Percentiles rank a stretch among this genome's conserved stretches.
These are phyloP conservation scores for Groenewaldozyma sp. DNA, from an alignment of 1,139 yeast genomes.

Conservation along the genomic window DNA sequence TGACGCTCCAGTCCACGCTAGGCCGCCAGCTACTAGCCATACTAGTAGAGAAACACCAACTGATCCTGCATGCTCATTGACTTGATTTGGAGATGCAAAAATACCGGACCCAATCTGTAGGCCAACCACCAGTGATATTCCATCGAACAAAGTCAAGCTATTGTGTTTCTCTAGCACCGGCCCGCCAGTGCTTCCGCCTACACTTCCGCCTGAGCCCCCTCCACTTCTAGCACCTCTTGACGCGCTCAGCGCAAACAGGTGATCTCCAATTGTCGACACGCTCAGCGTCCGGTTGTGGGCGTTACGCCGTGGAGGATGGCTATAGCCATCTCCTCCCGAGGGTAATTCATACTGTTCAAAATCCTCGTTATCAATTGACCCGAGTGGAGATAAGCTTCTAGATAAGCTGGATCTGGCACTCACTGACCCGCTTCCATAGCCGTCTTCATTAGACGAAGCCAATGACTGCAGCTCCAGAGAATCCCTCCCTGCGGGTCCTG, in stretches of 20 bases:
- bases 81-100: slow-evolving; percentile 35
- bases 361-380: slow-evolving; percentile 9
- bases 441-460: slow-evolving; percentile 26
- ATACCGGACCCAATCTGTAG: slow-evolving; percentile 38
- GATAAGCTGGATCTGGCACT: neutral
- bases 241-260: slow-evolving; percentile 25
- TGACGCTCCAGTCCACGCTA: slow-evolving; percentile 39
- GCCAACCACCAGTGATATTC: slow-evolving; percentile 34
- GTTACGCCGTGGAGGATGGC: neutral
- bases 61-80: slow-evolving; percentile 32
- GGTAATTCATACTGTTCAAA: too few species aligned
- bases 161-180: slow-evolving; percentile 29
- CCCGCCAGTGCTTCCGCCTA: slow-evolving; percentile 15
- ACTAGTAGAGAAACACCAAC: slow-evolving; percentile 32
- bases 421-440: slow-evolving; percentile 11
- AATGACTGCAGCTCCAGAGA: slow-evolving; percentile 31
- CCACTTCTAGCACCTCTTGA: slow-evolving; percentile 9
- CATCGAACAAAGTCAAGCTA: slow-evolving; percentile 29
- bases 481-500: slow-evolving; percentile 15
- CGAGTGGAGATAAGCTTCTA: slow-evolving; percentile 20
- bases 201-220: neutral
- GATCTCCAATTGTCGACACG: slow-evolving; percentile 24
- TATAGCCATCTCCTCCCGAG: too few species aligned
- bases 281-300: slow-evolving; percentile 17
- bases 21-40: slow-evolving; percentile 33